These are phyloP conservation scores for Cercospora nicotianae DNA, from an alignment of 2,329 filamentous ascomycete species.

Conservation along the genomic window DNA sequence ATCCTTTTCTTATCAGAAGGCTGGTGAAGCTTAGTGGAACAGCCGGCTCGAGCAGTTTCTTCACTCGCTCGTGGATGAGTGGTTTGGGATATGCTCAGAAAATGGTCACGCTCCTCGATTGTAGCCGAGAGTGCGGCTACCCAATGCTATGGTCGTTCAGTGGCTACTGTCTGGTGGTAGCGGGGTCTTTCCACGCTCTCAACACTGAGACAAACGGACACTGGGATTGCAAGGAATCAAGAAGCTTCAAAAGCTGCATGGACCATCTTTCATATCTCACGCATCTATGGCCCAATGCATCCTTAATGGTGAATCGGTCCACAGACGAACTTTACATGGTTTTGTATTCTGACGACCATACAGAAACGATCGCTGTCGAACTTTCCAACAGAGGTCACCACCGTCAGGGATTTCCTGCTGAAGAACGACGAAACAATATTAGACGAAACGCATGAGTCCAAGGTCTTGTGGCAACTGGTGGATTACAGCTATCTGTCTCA, in stretches of 20 bases:
- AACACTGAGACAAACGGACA: not conserved
- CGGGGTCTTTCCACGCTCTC: not conserved
- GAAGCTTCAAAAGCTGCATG: not conserved
- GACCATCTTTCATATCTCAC: not conserved
- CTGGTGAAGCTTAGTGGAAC: not conserved
- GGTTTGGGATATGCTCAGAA: not conserved
- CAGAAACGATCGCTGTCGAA: not conserved
- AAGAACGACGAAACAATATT: not conserved
- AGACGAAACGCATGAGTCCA: not conserved
- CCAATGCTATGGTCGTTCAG: not conserved
- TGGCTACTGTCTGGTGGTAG: not conserved
- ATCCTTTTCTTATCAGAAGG: not conserved
- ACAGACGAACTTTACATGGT: not conserved
- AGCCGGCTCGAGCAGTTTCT: not conserved
- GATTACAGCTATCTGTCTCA: not conserved
- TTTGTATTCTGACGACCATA: not conserved
- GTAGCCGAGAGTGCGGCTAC: not conserved
- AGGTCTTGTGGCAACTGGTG: not conserved
- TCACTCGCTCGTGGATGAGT: not conserved
- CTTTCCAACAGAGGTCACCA: not conserved
- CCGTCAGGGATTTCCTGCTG: not conserved
- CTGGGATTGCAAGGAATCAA: not conserved
- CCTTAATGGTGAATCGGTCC: not conserved
- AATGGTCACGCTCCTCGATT: not conserved
- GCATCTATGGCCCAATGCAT: slow-evolving; percentile 2